phyloP scores from a whole-genome alignment of 169 alveolate genomes.

The Plasmodium berghei region DNA sequence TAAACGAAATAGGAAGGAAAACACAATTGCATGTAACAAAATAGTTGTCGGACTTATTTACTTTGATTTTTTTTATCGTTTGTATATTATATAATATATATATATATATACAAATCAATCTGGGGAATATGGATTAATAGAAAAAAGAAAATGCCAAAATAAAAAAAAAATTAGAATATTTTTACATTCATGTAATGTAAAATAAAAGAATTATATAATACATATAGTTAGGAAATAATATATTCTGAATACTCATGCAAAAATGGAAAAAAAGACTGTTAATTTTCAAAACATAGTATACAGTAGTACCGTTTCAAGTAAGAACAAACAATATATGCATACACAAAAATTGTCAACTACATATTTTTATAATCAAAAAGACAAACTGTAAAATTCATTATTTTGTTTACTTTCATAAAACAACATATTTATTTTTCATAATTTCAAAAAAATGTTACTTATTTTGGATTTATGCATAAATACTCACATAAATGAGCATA shows the following conservation, averaged over 20 bases:
- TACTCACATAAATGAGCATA: not conserved
- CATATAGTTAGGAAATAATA: not conserved
- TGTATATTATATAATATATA: not conserved
- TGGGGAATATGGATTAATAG: constrained; percentile 2
- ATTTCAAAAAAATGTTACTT: no score
- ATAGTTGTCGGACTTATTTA: no score
- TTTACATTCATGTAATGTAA: constrained; percentile 15
- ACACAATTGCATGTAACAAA: no score
- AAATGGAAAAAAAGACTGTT: constrained; percentile 65
- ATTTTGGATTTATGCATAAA: not conserved
- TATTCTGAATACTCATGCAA: constrained; percentile 6
- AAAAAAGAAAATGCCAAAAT: constrained; percentile 25
- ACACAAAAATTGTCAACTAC: not conserved
- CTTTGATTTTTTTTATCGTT: not conserved
- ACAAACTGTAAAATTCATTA: no score
- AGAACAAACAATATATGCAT: not conserved
- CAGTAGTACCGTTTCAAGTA: constrained; percentile 76
- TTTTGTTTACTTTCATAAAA: no score
- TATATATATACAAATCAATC: not conserved
- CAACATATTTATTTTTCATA: no score
- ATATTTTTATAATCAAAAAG: not conserved
- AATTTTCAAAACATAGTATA: constrained; percentile 67
- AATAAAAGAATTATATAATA: constrained; percentile 11
- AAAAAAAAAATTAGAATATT: constrained; percentile 10
- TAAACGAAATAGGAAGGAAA: no score